Evolutionary conservation across 805 yeast genomes (phyloP).

Genomic region (Kodamaea lidongshanica): DNA sequence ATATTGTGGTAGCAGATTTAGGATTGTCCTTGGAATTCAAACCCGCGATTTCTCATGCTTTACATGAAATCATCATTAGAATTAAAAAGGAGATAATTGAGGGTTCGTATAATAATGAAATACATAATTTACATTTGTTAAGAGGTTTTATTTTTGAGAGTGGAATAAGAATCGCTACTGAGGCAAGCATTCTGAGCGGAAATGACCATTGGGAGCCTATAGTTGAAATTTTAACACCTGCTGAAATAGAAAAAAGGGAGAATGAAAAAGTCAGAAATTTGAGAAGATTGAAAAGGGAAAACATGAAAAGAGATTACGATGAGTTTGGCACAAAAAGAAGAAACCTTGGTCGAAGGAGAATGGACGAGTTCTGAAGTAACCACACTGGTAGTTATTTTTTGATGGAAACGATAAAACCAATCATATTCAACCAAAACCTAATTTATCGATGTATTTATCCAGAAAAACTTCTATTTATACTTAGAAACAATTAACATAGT

Average conservation of each 20-base stretch:
- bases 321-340: slow-evolving; percentile 27
- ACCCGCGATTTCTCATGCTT: slow-evolving; percentile 81
- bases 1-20: slow-evolving; percentile 72
- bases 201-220: slow-evolving; percentile 86
- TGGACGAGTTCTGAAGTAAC: slow-evolving; percentile 49
- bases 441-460: no score
- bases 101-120: slow-evolving; percentile 36
- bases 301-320: slow-evolving; percentile 56
- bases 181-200: slow-evolving; percentile 66
- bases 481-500: no score
- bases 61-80: slow-evolving; percentile 73
- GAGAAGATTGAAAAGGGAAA: slow-evolving; percentile 88
- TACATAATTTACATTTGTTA: slow-evolving; percentile 37
- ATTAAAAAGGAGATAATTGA: slow-evolving; percentile 80
- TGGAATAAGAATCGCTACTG: slow-evolving; percentile 37
- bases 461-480: no score
- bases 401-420: no score
- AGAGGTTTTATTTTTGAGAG: slow-evolving; percentile 40
- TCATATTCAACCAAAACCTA: no score
- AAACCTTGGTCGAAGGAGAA: slow-evolving; percentile 41
- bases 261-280: slow-evolving; percentile 89
- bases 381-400: no score
- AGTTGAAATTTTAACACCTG: slow-evolving; percentile 77
- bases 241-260: slow-evolving; percentile 92
- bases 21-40: slow-evolving; percentile 80